Base-by-base conservation (phyloP, 164 flowering plant species). In the Liriodendron chinense region DNA sequence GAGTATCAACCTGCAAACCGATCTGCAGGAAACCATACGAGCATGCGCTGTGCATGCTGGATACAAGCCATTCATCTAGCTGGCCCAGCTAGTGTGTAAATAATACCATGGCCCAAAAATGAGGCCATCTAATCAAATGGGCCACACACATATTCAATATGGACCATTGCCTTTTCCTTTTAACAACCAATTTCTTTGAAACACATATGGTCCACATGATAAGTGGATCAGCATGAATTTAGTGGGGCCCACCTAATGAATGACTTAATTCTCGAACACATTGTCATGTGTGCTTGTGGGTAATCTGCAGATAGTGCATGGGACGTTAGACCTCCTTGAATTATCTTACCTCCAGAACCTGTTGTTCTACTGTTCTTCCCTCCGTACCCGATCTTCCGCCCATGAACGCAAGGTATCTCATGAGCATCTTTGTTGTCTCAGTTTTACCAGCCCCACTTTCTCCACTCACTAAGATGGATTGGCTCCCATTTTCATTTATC, bases 361-460 rank as follows among this genome's bases (percentile, higher is more conserved):
- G 95, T 76, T 93, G 97, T 76, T 93, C 97, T 1, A 93, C 97
- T 71, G 92, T 90, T 80, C 97, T 86, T 77, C 92, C 97, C 75
- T 93, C 97, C 1, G 90, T 82, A 10, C 83, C 87, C 1, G 97
- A 87, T 77, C 92, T 83, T 14, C 97, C 97, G 16, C 97, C 97
- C 95, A 93, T 90, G 83, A 86, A 93, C n/a, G 97, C 97, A 18
- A 93, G 93, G 71, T 93, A 93, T 68, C 94, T 85, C 97, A 92
- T 92, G 25, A 92, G 86, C 94, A 92, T 90, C 81, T 92, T 92
- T 68, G 97, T 92, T 34, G 92, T 92, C 84, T 92, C 95, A 43
- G 97, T 92, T 81, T 92, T 92, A 75, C 97, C 97, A 72, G 97
- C 97, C 47, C 97, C 97, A 84, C 95, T 92, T 80, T 91, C 95